Evolutionary conservation across 306 rosid genomes (phyloP).

Genomic region (Fagus sylvatica): DNA sequence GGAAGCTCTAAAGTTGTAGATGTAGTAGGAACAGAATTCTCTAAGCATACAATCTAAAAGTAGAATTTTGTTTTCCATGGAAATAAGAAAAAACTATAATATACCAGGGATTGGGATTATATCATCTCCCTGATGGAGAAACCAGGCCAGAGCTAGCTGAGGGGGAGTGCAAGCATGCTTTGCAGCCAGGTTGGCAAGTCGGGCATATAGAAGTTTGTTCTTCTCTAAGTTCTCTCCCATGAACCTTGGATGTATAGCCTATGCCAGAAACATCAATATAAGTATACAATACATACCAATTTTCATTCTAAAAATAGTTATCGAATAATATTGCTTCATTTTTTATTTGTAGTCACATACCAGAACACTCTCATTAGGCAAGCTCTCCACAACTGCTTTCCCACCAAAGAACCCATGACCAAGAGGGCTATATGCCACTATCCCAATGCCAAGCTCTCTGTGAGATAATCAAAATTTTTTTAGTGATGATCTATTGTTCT

Average conservation of each 20-base stretch:
- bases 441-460: slow-evolving; percentile 74
- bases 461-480: not conserved
- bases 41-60: not conserved
- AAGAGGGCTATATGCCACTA: slow-evolving; percentile 72
- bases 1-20: not conserved
- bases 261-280: slow-evolving; percentile 11
- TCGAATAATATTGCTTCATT: not conserved
- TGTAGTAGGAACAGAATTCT: not conserved
- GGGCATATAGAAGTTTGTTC: slow-evolving; percentile 51
- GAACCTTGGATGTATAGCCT: slow-evolving; percentile 69
- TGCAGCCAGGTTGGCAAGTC: slow-evolving; percentile 47
- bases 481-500: slow-evolving; percentile 5
- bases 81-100: not conserved
- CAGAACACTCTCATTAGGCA: slow-evolving; percentile 57
- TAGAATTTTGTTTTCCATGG: not conserved
- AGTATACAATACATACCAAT: slow-evolving; percentile 14
- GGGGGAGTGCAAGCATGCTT: slow-evolving; percentile 57
- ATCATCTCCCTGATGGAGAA: slow-evolving; percentile 65
- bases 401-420: slow-evolving; percentile 74
- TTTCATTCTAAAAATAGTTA: no score
- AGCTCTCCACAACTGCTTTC: slow-evolving; percentile 51
- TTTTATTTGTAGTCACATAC: slow-evolving; percentile 30
- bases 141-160: slow-evolving; percentile 72
- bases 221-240: slow-evolving; percentile 61
- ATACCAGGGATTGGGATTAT: slow-evolving; percentile 76